Evolutionary conservation across 352 stramenopile genomes (phyloP).

Genomic region (Phytophthora capsici): DNA sequence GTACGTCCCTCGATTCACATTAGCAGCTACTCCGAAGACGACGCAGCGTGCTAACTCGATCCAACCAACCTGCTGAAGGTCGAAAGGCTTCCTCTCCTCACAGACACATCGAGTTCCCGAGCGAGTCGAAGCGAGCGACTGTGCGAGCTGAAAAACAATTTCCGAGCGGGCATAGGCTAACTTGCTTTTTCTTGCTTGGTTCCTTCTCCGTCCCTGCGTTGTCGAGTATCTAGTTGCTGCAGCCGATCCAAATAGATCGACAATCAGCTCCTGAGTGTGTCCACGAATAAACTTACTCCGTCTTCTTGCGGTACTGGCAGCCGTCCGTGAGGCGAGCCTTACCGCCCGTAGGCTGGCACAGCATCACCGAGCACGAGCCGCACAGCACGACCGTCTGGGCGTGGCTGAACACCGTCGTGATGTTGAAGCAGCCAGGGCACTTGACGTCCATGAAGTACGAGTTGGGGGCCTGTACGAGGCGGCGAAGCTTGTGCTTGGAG

Average conservation of each 20-base stretch:
- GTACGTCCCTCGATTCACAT: slow-evolving; percentile 66
- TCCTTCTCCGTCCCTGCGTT: slow-evolving; percentile 34
- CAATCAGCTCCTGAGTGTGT: slow-evolving; percentile 19
- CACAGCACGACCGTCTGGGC: slow-evolving; percentile 98
- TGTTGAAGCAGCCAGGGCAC: slow-evolving; percentile 99
- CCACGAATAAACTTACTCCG: slow-evolving; percentile 91
- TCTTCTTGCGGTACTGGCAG: slow-evolving; percentile 99
- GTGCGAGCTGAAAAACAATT: slow-evolving; percentile 32
- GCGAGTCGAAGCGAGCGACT: slow-evolving; percentile 30
- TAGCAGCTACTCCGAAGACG: slow-evolving; percentile 40
- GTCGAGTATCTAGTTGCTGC: slow-evolving; percentile 41
- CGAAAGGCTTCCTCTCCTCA: slow-evolving; percentile 31
- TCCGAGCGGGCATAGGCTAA: slow-evolving; percentile 30
- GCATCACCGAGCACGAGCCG: slow-evolving; percentile 97
- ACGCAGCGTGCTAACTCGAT: slow-evolving; percentile 37
- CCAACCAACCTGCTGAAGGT: slow-evolving; percentile 25
- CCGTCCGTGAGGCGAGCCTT: slow-evolving; percentile 98
- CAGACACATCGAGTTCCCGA: slow-evolving; percentile 36
- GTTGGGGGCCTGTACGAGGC: slow-evolving; percentile 99
- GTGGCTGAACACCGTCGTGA: slow-evolving; percentile 99
- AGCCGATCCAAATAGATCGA: background rate
- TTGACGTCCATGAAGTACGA: slow-evolving; percentile 99
- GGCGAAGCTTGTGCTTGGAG: slow-evolving; percentile 99
- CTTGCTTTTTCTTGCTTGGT: slow-evolving; percentile 43
- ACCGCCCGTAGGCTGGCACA: slow-evolving; percentile 98